phyloP scores from a whole-genome alignment of 2,329 filamentous ascomycete genomes.

The Epichloe glyceriae region DNA sequence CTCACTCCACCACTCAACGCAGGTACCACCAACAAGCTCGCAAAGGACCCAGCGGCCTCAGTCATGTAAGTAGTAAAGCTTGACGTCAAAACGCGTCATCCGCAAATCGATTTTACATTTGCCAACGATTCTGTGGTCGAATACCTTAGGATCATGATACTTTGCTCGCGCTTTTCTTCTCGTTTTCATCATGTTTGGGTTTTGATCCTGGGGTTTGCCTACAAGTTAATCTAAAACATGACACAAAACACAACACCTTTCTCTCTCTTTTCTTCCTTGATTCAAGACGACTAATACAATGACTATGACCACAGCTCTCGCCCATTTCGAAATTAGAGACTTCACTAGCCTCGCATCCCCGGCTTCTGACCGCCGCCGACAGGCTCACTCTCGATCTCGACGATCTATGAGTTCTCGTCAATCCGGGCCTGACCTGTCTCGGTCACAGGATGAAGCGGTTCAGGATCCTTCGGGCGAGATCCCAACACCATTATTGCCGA shows the following conservation, averaged over 20 bases:
- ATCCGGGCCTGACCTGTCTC: constrained; percentile 11
- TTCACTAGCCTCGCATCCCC: constrained; percentile 8
- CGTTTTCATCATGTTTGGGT: no score
- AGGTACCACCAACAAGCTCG: constrained; percentile 1
- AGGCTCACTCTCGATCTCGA: constrained; percentile 14
- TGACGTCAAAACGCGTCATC: not conserved
- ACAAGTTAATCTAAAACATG: no score
- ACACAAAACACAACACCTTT: no score
- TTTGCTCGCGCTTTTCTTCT: no score
- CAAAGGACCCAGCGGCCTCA: constrained; percentile 1
- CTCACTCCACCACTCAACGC: constrained; percentile 3
- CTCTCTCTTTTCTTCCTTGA: no score
- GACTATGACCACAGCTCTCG: not conserved
- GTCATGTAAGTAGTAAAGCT: constrained; percentile 2
- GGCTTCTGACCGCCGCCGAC: constrained; percentile 14
- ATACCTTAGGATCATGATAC: no score
- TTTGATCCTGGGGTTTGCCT: no score
- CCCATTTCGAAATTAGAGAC: not conserved
- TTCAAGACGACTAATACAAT: not conserved
- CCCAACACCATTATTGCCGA: not conserved
- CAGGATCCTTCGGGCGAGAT: not conserved
- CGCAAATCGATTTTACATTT: not conserved
- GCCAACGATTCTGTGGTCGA: no score
- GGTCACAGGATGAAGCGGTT: constrained; percentile 12
- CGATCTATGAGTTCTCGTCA: constrained; percentile 14